Conservation (phyloP, 176 grass and related monocot genomes). For the Aegilops sharonensis region DNA sequence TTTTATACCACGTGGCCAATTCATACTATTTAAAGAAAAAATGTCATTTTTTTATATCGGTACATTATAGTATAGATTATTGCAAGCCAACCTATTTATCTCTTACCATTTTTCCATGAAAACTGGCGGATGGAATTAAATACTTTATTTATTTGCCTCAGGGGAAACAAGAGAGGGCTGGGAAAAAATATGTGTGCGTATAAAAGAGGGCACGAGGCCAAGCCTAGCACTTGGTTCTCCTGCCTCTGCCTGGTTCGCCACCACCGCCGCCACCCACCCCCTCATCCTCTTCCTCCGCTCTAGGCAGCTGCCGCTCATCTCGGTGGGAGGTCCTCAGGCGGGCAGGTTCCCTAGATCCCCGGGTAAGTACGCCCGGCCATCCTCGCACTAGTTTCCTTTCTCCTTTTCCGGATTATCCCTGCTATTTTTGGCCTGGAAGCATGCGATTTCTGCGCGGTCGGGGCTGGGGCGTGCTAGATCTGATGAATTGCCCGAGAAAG, state of each 20-base stretch:
- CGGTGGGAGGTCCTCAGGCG: slow-evolving; percentile 10
- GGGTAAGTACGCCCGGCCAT: slow-evolving; percentile 5
- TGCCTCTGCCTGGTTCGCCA: neutral
- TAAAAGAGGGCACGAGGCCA: slow-evolving; percentile 13
- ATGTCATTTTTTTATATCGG: too few relatives aligned
- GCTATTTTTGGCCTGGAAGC: slow-evolving; percentile 2
- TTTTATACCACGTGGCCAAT: too few relatives aligned
- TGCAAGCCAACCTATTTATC: too few relatives aligned
- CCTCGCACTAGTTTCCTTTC: neutral
- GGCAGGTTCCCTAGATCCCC: slow-evolving; percentile 9
- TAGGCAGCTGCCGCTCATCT: neutral
- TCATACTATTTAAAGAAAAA: too few relatives aligned
- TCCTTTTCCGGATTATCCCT: neutral
- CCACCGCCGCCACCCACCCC: neutral
- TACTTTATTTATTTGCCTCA: neutral
- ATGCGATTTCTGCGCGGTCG: neutral
- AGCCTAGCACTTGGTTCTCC: neutral
- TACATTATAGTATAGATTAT: too few relatives aligned
- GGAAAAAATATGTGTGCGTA: slow-evolving; percentile 13
- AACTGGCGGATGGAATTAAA: neutral
- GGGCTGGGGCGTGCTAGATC: neutral
- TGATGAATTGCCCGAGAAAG: neutral
- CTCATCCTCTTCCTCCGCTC: neutral
- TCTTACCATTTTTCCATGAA: neutral
- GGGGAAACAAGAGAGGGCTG: neutral